phyloP scores from a whole-genome alignment of 2,329 filamentous ascomycete genomes.

The Colletotrichum endophyticum region DNA sequence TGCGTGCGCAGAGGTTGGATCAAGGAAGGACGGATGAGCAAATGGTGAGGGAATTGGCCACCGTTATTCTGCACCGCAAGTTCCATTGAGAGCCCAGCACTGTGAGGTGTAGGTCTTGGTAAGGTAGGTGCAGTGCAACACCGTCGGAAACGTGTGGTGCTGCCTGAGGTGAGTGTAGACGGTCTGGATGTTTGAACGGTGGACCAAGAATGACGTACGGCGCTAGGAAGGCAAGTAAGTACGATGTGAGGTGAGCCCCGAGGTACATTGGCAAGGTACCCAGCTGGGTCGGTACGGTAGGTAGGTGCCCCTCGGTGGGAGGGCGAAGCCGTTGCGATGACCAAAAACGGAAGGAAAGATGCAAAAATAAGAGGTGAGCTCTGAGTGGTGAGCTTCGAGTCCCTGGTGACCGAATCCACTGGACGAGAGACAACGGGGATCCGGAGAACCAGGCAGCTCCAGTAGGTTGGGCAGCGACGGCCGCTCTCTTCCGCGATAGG shows the following conservation, averaged over 20 bases:
- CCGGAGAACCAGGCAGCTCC: not conserved
- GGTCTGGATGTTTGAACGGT: not conserved
- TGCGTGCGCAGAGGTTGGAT: not conserved
- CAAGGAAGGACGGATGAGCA: slow-evolving; percentile 53
- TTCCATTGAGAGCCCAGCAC: not conserved
- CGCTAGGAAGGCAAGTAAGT: not conserved
- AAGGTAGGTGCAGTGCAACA: not conserved
- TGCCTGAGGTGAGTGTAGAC: not conserved
- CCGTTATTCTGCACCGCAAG: not conserved
- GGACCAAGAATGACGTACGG: slow-evolving; percentile 2
- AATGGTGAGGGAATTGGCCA: slow-evolving; percentile 60
- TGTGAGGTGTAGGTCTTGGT: not conserved
- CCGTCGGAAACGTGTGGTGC: not conserved
- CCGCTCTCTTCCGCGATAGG: slow-evolving; percentile 16
- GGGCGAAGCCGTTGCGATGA: slow-evolving; percentile 11
- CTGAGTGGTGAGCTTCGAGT: slow-evolving; percentile 3
- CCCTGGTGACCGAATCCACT: slow-evolving; percentile 12
- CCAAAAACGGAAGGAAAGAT: slow-evolving; percentile 19
- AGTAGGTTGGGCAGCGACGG: slow-evolving; percentile 24
- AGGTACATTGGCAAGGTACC: not conserved
- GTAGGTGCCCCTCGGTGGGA: not conserved
- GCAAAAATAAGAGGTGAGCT: slow-evolving; percentile 7
- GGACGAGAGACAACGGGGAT: slow-evolving; percentile 1
- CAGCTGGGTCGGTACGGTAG: not conserved
- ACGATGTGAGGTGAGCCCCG: not conserved